Conservation (phyloP, 495 filamentous ascomycete genomes). For the Aspergillus biplanus region DNA sequence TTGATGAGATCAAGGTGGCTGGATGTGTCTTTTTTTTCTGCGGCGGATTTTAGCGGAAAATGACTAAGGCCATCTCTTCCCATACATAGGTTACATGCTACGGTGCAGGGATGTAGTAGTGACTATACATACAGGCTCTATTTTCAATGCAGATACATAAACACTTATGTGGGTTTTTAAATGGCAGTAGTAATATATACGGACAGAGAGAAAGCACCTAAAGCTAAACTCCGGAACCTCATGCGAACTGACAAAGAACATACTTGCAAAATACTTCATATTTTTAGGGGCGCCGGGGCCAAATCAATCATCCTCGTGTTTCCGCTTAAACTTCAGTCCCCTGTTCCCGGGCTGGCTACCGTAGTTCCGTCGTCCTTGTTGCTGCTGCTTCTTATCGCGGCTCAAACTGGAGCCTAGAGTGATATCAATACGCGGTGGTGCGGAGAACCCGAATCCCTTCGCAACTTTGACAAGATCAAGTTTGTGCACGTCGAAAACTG, state of each 20-base stretch:
- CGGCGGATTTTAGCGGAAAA: too few relatives aligned
- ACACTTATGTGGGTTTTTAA: neutral
- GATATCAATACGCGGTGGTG: conserved; percentile 91
- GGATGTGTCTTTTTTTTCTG: too few relatives aligned
- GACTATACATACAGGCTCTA: neutral
- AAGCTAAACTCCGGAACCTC: neutral
- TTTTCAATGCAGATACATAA: neutral
- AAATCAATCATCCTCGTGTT: conserved; percentile 21
- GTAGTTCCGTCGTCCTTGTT: conserved; percentile 75
- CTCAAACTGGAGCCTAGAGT: conserved; percentile 84
- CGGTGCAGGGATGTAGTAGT: too few relatives aligned
- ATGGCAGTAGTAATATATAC: neutral
- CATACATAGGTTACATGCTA: too few relatives aligned
- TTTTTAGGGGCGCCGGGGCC: neutral
- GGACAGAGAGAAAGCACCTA: neutral
- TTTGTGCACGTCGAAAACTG: conserved; percentile 92
- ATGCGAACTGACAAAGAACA: neutral
- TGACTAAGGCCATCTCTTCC: too few relatives aligned
- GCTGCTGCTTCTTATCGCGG: conserved; percentile 79
- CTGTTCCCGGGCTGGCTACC: conserved; percentile 66
- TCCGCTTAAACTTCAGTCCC: conserved; percentile 52
- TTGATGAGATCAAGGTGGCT: too few relatives aligned
- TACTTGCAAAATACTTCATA: neutral
- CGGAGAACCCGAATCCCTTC: conserved; percentile 87
- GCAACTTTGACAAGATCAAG: conserved; percentile 92